These are phyloP conservation scores for Triglochin maritima DNA, from an alignment of 106 monocot genomes.

Conservation along the genomic window DNA sequence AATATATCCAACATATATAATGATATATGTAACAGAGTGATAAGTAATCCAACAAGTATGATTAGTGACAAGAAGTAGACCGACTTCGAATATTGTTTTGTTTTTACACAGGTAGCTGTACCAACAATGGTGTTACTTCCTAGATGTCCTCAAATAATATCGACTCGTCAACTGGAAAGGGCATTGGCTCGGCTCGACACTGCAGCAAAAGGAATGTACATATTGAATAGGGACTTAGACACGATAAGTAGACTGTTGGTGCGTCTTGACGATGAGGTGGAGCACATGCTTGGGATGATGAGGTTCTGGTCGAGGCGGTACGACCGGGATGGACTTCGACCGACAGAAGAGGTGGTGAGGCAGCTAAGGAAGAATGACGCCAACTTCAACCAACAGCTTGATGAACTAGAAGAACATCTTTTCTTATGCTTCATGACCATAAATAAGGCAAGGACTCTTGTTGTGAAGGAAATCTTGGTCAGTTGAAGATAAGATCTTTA, in stretches of 20 bases:
- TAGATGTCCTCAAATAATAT: neutral
- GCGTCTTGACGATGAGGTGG: conserved; percentile 43
- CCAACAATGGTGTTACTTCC: too few relatives aligned
- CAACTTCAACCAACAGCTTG: conserved; percentile 41
- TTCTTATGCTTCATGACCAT: conserved; percentile 69
- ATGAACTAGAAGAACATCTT: conserved; percentile 76
- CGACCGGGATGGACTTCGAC: conserved; percentile 7
- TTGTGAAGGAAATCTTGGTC: conserved; percentile 37
- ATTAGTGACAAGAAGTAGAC: too few relatives aligned
- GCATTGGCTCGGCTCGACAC: conserved; percentile 43
- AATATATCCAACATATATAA: too few relatives aligned
- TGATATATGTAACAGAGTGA: too few relatives aligned
- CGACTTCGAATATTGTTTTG: too few relatives aligned
- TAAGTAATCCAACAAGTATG: too few relatives aligned
- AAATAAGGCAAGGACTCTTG: conserved; percentile 53
- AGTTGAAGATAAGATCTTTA: too few relatives aligned
- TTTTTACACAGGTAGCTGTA: too few relatives aligned
- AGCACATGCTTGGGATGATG: conserved; percentile 36
- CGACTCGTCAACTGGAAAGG: conserved; percentile 9
- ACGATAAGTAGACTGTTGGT: conserved; percentile 55
- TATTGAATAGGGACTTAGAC: conserved; percentile 56
- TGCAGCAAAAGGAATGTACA: conserved; percentile 52
- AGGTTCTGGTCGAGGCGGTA: conserved; percentile 27
- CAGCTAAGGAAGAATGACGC: conserved; percentile 40
- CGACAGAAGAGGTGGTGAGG: conserved; percentile 31